These are phyloP conservation scores for Excoecaria cochinchinensis DNA, from an alignment of 345 rosid genomes.

Conservation along the genomic window DNA sequence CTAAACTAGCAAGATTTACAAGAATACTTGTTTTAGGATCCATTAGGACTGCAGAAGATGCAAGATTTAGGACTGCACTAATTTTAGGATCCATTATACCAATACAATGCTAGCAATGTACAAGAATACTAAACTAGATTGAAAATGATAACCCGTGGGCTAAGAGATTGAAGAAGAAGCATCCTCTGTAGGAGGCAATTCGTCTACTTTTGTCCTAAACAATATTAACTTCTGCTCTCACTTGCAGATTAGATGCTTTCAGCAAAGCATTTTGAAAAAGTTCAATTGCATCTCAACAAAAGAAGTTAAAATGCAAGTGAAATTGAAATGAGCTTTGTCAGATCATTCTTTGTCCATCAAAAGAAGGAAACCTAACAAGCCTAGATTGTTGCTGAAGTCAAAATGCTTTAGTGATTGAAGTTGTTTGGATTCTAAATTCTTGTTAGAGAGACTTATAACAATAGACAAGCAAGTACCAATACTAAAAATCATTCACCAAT, in stretches of 20 bases:
- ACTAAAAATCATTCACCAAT: not conserved
- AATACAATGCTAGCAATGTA: not conserved
- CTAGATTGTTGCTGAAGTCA: not conserved
- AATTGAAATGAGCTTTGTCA: not conserved
- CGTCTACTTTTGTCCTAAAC: not conserved
- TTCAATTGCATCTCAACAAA: not conserved
- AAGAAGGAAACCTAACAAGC: not conserved
- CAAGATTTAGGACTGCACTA: not conserved
- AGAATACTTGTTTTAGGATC: not conserved
- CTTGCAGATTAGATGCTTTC: not conserved
- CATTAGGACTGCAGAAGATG: not conserved
- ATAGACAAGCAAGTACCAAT: not conserved
- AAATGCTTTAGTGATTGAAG: not conserved
- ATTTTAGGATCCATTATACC: not conserved
- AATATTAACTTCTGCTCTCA: not conserved
- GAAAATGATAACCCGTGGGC: not conserved
- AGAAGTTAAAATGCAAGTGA: not conserved
- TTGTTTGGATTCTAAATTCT: conserved; percentile 6
- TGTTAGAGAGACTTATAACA: not conserved
- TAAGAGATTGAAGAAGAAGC: not conserved
- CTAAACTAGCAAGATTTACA: no score
- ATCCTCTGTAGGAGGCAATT: not conserved
- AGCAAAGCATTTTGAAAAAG: not conserved
- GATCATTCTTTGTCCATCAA: not conserved
- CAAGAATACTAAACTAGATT: not conserved